Percentiles rank a stretch among this genome's conserved stretches.
Evolutionary conservation across 2,329 filamentous ascomycete species (phyloP).

Genomic region (Aspergillus sp.): DNA sequence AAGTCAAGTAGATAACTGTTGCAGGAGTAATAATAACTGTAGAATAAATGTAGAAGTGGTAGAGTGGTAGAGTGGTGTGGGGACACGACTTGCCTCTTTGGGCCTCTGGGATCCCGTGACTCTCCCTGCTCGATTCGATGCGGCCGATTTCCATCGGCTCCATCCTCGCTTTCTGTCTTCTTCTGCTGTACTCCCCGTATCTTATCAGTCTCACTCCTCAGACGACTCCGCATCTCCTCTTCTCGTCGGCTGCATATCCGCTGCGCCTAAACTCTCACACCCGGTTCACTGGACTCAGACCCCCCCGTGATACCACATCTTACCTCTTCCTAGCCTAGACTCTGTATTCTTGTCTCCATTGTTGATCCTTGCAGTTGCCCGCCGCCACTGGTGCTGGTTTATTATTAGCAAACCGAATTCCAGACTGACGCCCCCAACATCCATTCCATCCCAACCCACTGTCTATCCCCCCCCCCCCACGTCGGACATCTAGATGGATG

Average conservation of each 20-base stretch:
- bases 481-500: conserved; percentile 38
- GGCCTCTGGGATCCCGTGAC: conserved; percentile 6
- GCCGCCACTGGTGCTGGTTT: conserved; percentile 9
- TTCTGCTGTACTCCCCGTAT: too few relatives aligned
- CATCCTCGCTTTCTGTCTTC: neutral
- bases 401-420: conserved; percentile 9
- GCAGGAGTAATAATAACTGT: too few relatives aligned
- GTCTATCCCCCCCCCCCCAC: neutral
- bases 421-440: neutral
- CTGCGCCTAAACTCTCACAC: neutral
- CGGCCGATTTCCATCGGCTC: conserved; percentile 1
- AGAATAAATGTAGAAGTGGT: too few relatives aligned
- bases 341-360: neutral
- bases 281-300: neutral
- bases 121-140: neutral
- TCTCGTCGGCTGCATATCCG: neutral
- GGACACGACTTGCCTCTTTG: neutral
- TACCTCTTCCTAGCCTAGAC: neutral
- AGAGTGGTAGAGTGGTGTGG: too few relatives aligned
- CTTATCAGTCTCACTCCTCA: neutral
- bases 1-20: neutral
- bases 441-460: conserved; percentile 5
- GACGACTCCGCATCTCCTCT: neutral
- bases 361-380: conserved; percentile 3
- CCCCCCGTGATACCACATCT: neutral